phyloP scores from a whole-genome alignment of 139 green algal species.

The Pseudopediastrum boryanum region DNA sequence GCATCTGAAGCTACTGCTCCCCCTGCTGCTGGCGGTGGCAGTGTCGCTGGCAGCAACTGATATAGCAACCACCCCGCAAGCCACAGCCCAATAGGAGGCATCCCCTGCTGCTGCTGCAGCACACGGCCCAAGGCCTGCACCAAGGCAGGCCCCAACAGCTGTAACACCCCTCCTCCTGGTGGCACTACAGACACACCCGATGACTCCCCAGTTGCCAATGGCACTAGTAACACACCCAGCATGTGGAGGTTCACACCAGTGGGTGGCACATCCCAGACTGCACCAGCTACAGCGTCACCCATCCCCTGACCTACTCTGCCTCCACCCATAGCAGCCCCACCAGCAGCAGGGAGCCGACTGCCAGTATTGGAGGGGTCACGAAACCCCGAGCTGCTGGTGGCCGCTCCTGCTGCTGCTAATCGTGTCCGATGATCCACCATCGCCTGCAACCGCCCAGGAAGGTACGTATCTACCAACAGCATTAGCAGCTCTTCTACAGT shows the following conservation, averaged over 20 bases:
- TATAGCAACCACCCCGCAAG: constrained; percentile 57
- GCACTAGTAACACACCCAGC: too few relatives aligned
- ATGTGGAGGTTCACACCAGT: too few relatives aligned
- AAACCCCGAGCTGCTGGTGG: neutral
- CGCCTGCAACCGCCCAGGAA: constrained; percentile 28
- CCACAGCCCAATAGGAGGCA: constrained; percentile 60
- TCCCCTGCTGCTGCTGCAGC: constrained; percentile 1
- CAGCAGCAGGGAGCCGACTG: too few relatives aligned
- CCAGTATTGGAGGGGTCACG: too few relatives aligned
- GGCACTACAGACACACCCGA: too few relatives aligned
- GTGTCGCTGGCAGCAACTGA: constrained; percentile 52
- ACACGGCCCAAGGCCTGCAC: neutral
- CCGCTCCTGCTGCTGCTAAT: constrained; percentile 11
- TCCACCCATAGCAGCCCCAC: too few relatives aligned
- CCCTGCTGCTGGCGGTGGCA: neutral
- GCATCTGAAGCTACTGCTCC: neutral
- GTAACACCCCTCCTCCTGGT: too few relatives aligned
- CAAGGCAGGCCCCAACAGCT: too few relatives aligned
- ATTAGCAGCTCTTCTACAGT: constrained; percentile 14
- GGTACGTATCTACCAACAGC: constrained; percentile 23
- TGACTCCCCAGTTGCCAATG: too few relatives aligned
- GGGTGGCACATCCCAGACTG: too few relatives aligned
- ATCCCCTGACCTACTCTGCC: too few relatives aligned
- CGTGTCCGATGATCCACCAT: constrained; percentile 12
- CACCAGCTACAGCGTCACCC: too few relatives aligned